phyloP scores from a whole-genome alignment of 2,329 filamentous ascomycete species.

The Harringtonia aguacate region DNA sequence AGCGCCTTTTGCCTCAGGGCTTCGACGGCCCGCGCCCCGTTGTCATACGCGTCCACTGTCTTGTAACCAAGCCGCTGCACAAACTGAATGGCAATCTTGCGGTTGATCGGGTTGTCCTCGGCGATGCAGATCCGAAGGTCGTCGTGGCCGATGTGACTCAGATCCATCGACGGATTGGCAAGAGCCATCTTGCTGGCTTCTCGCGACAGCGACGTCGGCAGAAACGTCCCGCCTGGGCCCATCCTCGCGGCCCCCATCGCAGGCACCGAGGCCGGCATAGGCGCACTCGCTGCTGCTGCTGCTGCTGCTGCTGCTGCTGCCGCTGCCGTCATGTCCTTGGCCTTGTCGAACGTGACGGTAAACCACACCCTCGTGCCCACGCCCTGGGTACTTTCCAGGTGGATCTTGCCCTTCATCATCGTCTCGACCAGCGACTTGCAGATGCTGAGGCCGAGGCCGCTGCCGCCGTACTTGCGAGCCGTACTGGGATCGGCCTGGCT shows the following conservation, averaged over 20 bases:
- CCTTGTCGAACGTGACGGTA: conserved; percentile 77
- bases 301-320: conserved; percentile 1
- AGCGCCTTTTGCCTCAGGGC: conserved; percentile 64
- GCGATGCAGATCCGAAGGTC: conserved; percentile 84
- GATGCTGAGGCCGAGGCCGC: conserved; percentile 82
- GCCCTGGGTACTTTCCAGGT: conserved; percentile 65
- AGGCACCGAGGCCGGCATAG: too few relatives aligned
- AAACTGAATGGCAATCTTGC: conserved; percentile 87
- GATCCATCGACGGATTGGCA: conserved; percentile 44
- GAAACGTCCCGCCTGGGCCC: too few relatives aligned
- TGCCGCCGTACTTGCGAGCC: conserved; percentile 83
- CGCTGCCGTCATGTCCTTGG: conserved; percentile 19
- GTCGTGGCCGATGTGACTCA: conserved; percentile 64
- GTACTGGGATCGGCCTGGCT: conserved; percentile 88
- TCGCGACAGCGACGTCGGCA: conserved; percentile 28
- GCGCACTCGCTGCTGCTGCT: too few relatives aligned
- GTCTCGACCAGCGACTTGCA: conserved; percentile 91
- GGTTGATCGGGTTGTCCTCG: conserved; percentile 91
- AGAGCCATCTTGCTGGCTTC: neutral
- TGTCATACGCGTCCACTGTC: conserved; percentile 75
- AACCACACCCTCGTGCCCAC: conserved; percentile 67
- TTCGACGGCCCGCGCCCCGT: conserved; percentile 80
- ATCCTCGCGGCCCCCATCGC: too few relatives aligned
- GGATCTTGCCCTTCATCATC: conserved; percentile 79
- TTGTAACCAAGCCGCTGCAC: conserved; percentile 76